phyloP scores from a whole-genome alignment of 257 asterid species.

The Plantago ovata region DNA sequence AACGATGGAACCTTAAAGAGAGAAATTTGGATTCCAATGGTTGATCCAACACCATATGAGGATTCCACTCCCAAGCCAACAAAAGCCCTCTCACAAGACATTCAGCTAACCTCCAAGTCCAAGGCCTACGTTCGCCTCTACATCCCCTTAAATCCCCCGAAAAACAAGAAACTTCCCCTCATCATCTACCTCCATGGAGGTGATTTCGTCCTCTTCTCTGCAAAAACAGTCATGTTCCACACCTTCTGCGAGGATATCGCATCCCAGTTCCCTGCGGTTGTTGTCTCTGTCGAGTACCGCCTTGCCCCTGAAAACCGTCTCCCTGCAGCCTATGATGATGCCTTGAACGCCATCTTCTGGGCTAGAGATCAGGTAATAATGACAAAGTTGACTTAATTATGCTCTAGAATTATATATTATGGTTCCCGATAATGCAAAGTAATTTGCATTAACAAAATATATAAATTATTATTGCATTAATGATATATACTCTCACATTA shows the following conservation, averaged over 20 bases:
- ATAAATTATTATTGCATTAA: too few species aligned
- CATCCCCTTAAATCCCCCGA: slow-evolving; percentile 19
- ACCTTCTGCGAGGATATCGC: slow-evolving; percentile 28
- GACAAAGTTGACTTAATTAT: too few species aligned
- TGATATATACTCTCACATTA: too few species aligned
- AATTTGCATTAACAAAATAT: too few species aligned
- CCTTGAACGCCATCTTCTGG: slow-evolving; percentile 31
- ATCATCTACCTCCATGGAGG: slow-evolving; percentile 37
- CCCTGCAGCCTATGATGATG: slow-evolving; percentile 37
- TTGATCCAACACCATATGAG: slow-evolving; percentile 9
- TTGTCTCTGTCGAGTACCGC: slow-evolving; percentile 32
- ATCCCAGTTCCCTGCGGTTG: slow-evolving; percentile 24
- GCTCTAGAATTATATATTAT: too few species aligned
- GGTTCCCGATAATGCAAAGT: too few species aligned
- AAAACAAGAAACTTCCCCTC: slow-evolving; percentile 25
- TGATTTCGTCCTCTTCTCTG: slow-evolving; percentile 30
- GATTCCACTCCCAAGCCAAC: slow-evolving; percentile 3
- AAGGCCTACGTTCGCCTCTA: slow-evolving; percentile 22
- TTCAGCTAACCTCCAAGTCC: not conserved
- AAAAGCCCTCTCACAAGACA: slow-evolving; percentile 12
- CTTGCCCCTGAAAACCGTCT: slow-evolving; percentile 38
- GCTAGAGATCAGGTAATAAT: slow-evolving; percentile 23
- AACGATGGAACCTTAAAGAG: slow-evolving; percentile 14
- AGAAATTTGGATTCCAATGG: slow-evolving; percentile 8
- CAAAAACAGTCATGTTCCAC: slow-evolving; percentile 30